Evolutionary conservation across 768 basidiomycete species (phyloP), one percentile per base, ranked within the genome.

Genomic region (Leucocoprinus leucothites): DNA sequence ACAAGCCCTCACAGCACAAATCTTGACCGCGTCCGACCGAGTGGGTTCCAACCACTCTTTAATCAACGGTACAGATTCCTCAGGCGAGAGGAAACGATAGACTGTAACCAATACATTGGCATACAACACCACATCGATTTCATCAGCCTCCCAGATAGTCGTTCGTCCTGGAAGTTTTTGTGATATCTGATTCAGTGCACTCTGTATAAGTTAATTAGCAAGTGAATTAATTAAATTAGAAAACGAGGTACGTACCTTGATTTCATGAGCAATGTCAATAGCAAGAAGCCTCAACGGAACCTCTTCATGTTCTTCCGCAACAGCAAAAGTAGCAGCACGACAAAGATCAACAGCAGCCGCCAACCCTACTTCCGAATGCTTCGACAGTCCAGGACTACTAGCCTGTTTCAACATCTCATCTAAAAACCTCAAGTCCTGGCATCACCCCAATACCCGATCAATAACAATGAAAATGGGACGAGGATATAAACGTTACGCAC

Each of bases 261-360:
- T 77, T 54, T 94, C 92, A 59, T 87, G 85, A 0, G 87, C 89
- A 8, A 91, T 71, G 62, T 95, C 92, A 26, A 73, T 69, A 0
- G 88, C 88, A 26, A 92, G 71, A 14, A 82, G 69, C 16, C 83
- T 78, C 24, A 94, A 63, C 3, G 89, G 82, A 14, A 80, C 63
- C 9, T 92, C 89, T 18, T 77, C 80, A 13, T 79, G 76, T 26
- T 66, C 72, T 44, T 58, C 67, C 62, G 71, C 76, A 5, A 46
- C 34, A 26, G 53, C 45, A 65, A 73, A 76, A 63, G 72, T 79
- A 69, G 87, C 90, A 2, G 85, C 89, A 48, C 85, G 80, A 65
- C 90, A 89, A 31, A 93, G 72, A 63, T 95, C 92, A 40, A 92
- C 75, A 35, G 82, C 82, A 65, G 89, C 91, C 2, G 85, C 80